Base-by-base conservation (phyloP, 768 basidiomycete genomes). In the Erythrobasidium yunnanense region DNA sequence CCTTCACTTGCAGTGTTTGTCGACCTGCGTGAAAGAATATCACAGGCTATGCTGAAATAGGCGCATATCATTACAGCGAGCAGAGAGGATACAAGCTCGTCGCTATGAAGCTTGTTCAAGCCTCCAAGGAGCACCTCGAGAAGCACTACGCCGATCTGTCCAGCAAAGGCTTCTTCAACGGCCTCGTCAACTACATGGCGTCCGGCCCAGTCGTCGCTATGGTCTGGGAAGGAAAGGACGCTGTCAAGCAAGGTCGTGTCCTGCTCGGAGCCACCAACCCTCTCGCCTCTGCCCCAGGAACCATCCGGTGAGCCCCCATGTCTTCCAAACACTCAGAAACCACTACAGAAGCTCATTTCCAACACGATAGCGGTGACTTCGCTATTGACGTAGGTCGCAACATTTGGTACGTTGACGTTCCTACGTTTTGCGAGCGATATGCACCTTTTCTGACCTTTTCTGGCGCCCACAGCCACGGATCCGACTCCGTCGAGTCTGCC, bases 181-280 rank as follows among this genome's bases (percentile, higher is more conserved):
- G 88, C 71, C 79, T 97, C 74, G 86, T 97, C 83, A 85, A 85
- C 77, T 96, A 96, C 82, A 97, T 93, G 90, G 84, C 85, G 62
- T 81, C 87, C 60, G 93, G 95, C 67, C 95, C 95, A 71, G 95
- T 99, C 71, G 86, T 93, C 75, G 88, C 83, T 73, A 92, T 90
- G 84, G 91, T 88, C 71, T 93, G 91, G 84, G 83, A 96, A 80
- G 95, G 95, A 69, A 77, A 73, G 72, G 78, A 80, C 74, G 77
- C 76, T 75, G 78, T 79, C 78, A 79, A 79, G 72, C 71, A 90
- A 66, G 92, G 91, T 72, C 90, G 92, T 79, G 82, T 77, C 77
- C 93, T 95, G 88, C 85, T 93, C 70, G 93, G 93, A 75, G 84
- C 90, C 50, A 95, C 93, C 75, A 95, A 99, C 85, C 95, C 95